These are phyloP conservation scores for Grosmannia penicillata DNA, from an alignment of 2,329 filamentous ascomycete genomes.

Conservation along the genomic window DNA sequence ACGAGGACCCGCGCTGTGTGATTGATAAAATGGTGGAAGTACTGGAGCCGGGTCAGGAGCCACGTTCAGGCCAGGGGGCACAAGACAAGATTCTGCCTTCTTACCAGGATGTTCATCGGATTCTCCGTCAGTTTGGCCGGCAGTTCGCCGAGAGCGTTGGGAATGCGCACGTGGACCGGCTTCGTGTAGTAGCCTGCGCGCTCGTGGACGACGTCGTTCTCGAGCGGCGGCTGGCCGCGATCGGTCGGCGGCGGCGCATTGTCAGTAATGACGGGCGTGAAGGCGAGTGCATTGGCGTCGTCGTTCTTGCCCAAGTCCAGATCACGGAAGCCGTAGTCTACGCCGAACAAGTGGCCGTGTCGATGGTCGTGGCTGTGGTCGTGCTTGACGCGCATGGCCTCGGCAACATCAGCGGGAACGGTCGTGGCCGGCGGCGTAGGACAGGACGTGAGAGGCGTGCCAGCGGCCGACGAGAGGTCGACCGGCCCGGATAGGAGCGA, in stretches of 20 bases:
- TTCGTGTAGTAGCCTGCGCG: slow-evolving; percentile 54
- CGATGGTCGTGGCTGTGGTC: slow-evolving; percentile 6
- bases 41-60: too few relatives aligned
- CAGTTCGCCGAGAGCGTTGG: slow-evolving; percentile 31
- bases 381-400: not conserved
- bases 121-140: slow-evolving; percentile 46
- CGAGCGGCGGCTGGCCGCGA: slow-evolving; percentile 20
- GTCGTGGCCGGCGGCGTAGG: not conserved
- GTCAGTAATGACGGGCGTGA: slow-evolving; percentile 1
- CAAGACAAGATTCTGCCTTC: not conserved
- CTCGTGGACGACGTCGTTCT: slow-evolving; percentile 21
- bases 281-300: slow-evolving; percentile 49
- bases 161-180: slow-evolving; percentile 47
- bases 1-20: slow-evolving; percentile 52
- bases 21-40: slow-evolving; percentile 55
- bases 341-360: slow-evolving; percentile 43
- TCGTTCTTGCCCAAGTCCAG: slow-evolving; percentile 57
- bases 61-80: not conserved
- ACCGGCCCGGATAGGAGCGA: slow-evolving; percentile 44
- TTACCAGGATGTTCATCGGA: slow-evolving; percentile 59
- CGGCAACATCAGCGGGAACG: not conserved
- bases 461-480: slow-evolving; percentile 13
- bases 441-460: not conserved
- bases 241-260: slow-evolving; percentile 12
- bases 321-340: slow-evolving; percentile 57